Evolutionary conservation across 192 early-diverging fungal species (phyloP).

Genomic region (Podila epigama): DNA sequence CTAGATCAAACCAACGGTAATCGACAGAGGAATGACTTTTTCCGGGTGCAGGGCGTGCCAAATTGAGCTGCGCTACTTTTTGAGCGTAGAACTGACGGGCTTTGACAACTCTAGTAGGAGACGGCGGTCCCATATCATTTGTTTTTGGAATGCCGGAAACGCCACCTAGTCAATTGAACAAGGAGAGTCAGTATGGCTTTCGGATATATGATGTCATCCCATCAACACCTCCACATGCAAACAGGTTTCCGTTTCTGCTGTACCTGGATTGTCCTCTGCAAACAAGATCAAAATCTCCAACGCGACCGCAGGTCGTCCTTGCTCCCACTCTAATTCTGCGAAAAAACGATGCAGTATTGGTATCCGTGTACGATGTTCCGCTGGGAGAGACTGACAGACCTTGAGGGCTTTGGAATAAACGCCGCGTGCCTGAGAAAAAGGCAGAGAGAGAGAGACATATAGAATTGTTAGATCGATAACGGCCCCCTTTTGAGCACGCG

Average conservation of each 20-base stretch:
- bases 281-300: constrained; percentile 53
- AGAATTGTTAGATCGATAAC: background rate
- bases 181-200: no score
- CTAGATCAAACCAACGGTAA: constrained; percentile 31
- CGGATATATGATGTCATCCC: no score
- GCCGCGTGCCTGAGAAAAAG: constrained; percentile 57
- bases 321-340: constrained; percentile 61
- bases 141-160: background rate
- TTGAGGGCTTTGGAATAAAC: constrained; percentile 55
- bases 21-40: background rate
- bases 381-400: constrained; percentile 48
- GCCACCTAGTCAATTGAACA: background rate
- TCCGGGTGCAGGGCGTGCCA: constrained; percentile 1
- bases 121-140: constrained; percentile 11
- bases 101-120: constrained; percentile 40
- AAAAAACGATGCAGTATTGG: constrained; percentile 57
- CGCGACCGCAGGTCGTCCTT: constrained; percentile 51
- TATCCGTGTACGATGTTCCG: constrained; percentile 27
- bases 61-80: constrained; percentile 49
- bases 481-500: no score
- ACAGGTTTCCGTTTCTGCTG: background rate
- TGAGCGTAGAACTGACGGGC: constrained; percentile 52
- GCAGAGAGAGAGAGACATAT: background rate
- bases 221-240: no score
- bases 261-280: constrained; percentile 29